phyloP scores from a whole-genome alignment of 768 basidiomycete species.

The Phlebiopsis flavidoalba region DNA sequence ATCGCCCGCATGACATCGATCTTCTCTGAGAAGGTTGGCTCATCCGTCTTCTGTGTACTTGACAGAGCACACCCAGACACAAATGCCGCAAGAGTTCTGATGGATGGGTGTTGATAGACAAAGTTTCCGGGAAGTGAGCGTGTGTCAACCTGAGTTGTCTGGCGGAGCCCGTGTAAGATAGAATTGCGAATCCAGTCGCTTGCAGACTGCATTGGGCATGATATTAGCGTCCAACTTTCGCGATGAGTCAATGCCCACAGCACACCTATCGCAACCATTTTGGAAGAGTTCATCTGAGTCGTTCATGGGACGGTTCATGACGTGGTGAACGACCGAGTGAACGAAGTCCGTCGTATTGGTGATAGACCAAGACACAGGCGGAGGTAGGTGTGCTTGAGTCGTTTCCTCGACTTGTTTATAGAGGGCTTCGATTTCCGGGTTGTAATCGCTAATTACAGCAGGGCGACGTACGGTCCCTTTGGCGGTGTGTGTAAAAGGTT shows the following conservation, averaged over 20 bases:
- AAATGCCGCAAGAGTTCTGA: not conserved
- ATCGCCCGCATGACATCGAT: constrained; percentile 2
- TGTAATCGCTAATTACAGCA: constrained; percentile 32
- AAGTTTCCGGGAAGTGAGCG: constrained; percentile 25
- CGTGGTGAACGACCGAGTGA: constrained; percentile 25
- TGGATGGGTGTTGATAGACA: constrained; percentile 29
- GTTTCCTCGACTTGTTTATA: constrained; percentile 29
- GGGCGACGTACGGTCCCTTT: constrained; percentile 36
- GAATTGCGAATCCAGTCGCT: constrained; percentile 38
- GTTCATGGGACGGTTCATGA: constrained; percentile 21
- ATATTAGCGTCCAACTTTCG: too few relatives aligned
- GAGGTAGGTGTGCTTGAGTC: constrained; percentile 23
- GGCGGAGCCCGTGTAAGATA: constrained; percentile 30
- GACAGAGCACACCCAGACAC: not conserved
- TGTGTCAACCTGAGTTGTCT: constrained; percentile 18
- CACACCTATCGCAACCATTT: constrained; percentile 14
- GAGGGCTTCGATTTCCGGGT: constrained; percentile 32
- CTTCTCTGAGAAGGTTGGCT: not conserved
- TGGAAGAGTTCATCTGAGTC: constrained; percentile 36
- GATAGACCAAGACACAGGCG: constrained; percentile 23
- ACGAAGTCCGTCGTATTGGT: constrained; percentile 25
- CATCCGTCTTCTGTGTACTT: not conserved
- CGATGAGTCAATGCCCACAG: too few relatives aligned
- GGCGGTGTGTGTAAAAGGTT: constrained; percentile 38
- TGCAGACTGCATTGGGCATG: constrained; percentile 26